phyloP scores from a whole-genome alignment of 805 yeast species.

The Teunomyces tritomae region DNA sequence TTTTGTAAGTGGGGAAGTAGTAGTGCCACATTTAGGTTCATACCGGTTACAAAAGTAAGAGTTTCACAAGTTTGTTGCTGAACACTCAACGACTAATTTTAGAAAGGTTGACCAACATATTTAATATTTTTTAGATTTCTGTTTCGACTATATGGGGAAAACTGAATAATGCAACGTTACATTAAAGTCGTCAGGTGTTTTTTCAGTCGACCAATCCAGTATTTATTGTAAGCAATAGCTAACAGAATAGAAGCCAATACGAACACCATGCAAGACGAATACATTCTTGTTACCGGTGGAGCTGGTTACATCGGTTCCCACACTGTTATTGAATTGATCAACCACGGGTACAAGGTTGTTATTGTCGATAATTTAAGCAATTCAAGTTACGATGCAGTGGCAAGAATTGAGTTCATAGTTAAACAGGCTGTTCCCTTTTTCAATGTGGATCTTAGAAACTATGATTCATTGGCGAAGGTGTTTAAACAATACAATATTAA shows the following conservation, averaged over 20 bases:
- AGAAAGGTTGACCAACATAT: not conserved
- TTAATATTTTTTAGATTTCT: not conserved
- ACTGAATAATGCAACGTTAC: constrained; percentile 2
- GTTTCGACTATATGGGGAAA: not conserved
- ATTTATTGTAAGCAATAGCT: not conserved
- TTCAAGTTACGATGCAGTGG: constrained; percentile 64
- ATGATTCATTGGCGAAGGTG: constrained; percentile 44
- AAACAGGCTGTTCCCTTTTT: constrained; percentile 50
- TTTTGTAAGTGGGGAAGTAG: not conserved
- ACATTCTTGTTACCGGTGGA: constrained; percentile 77
- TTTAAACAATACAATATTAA: constrained; percentile 49
- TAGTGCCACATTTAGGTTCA: too few relatives aligned
- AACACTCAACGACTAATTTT: not conserved
- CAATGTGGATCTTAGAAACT: constrained; percentile 55
- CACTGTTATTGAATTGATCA: constrained; percentile 62
- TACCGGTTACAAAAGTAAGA: too few relatives aligned
- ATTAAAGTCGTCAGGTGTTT: not conserved
- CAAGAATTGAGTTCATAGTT: constrained; percentile 57
- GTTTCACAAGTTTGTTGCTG: too few relatives aligned
- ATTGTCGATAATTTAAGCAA: constrained; percentile 68
- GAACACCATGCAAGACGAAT: constrained; percentile 10
- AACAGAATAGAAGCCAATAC: not conserved
- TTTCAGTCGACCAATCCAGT: not conserved
- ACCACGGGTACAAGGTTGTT: constrained; percentile 66
- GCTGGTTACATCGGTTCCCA: constrained; percentile 88